Evolutionary conservation across 768 basidiomycete genomes (phyloP).

Genomic region (Leccinellum albellum): DNA sequence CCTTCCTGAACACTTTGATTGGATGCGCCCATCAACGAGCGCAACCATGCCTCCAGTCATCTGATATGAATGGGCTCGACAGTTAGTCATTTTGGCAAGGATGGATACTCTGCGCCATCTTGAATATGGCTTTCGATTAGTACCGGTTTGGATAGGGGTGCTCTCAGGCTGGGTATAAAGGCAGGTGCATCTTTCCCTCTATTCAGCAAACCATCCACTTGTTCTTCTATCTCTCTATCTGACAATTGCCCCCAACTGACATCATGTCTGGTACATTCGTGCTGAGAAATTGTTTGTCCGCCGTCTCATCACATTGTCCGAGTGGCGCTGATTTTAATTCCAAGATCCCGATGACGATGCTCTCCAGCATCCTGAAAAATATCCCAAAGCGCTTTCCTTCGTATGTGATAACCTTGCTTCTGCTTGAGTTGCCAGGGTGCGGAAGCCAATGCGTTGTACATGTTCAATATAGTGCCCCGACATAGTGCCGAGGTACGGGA

Average conservation of each 20-base stretch:
- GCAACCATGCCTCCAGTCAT: background rate
- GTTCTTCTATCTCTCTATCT: background rate
- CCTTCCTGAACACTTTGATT: background rate
- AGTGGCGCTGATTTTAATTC: background rate
- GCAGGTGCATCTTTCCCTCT: background rate
- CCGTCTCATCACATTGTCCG: background rate
- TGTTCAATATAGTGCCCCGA: background rate
- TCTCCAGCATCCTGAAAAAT: background rate
- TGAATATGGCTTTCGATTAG: background rate
- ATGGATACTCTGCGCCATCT: background rate
- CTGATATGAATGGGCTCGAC: background rate
- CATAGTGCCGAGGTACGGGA: background rate
- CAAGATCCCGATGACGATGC: background rate
- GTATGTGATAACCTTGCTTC: background rate
- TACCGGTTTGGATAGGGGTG: background rate
- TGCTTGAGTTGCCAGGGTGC: background rate
- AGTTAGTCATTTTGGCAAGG: background rate
- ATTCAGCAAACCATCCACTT: background rate
- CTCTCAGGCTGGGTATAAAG: background rate
- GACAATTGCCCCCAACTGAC: background rate
- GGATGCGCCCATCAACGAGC: background rate
- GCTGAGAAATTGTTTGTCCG: background rate
- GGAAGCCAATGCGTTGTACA: background rate
- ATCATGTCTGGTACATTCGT: background rate
- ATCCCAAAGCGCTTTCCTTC: background rate